Evolutionary conservation across 345 rosid species (phyloP).

Genomic region (Moringa oleifera): DNA sequence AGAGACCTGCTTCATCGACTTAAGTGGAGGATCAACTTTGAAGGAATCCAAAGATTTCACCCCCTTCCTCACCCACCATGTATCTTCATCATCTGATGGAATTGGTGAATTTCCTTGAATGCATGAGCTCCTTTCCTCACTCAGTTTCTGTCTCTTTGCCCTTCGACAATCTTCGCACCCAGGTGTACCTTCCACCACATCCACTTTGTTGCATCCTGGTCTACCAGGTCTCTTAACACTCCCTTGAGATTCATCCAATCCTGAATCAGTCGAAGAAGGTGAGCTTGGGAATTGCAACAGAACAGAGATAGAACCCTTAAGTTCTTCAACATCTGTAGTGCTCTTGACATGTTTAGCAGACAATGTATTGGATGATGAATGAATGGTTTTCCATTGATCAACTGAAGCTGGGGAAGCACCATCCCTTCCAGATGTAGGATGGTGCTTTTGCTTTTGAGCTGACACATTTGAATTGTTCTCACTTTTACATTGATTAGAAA

Average conservation of each 20-base stretch:
- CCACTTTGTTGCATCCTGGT: conserved; percentile 37
- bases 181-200: conserved; percentile 49
- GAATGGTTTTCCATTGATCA: conserved; percentile 39
- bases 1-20: conserved; percentile 63
- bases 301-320: conserved; percentile 63
- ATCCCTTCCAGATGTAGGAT: conserved; percentile 21
- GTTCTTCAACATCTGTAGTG: conserved; percentile 40
- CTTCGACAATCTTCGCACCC: conserved; percentile 95
- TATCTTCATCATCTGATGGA: conserved; percentile 82
- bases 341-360: conserved; percentile 41
- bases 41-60: conserved; percentile 44
- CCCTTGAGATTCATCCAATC: conserved; percentile 59
- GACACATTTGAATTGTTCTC: conserved; percentile 14
- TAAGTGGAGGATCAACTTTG: conserved; percentile 62
- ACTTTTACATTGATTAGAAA: conserved; percentile 29
- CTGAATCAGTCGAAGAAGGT: conserved; percentile 35
- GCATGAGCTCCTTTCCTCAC: conserved; percentile 62
- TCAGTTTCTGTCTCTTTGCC: conserved; percentile 55
- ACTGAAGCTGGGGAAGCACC: conserved; percentile 25
- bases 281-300: conserved; percentile 63
- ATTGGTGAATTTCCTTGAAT: conserved; percentile 58
- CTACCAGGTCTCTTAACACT: conserved; percentile 61
- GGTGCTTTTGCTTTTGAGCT: conserved; percentile 37
- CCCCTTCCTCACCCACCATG: conserved; percentile 91
- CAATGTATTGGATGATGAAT: conserved; percentile 22